These are phyloP conservation scores for Epichloe amarillans DNA, from an alignment of 2,329 filamentous ascomycete genomes.

Conservation along the genomic window DNA sequence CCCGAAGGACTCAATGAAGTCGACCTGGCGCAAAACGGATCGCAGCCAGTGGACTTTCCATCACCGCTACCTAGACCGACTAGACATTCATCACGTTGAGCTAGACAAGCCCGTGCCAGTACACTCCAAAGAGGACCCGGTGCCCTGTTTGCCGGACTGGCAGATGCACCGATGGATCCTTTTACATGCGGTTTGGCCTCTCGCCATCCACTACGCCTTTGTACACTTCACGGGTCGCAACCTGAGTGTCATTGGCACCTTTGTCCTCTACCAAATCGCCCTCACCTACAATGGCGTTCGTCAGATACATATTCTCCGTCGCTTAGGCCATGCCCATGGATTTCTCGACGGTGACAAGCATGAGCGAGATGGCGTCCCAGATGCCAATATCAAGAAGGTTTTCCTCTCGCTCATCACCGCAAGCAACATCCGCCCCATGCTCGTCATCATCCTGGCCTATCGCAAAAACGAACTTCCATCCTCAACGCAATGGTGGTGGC, in stretches of 20 bases:
- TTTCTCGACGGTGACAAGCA: conserved; percentile 17
- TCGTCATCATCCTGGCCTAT: conserved; percentile 16
- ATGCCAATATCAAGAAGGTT: conserved; percentile 14
- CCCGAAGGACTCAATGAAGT: conserved; percentile 12
- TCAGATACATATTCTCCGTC: conserved; percentile 17
- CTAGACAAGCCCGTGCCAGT: conserved; percentile 13
- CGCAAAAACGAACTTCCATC: conserved; percentile 4
- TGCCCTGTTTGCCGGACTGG: conserved; percentile 18
- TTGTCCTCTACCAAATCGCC: conserved; percentile 15
- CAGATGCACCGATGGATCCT: conserved; percentile 20
- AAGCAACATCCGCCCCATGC: conserved; percentile 10
- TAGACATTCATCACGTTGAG: conserved; percentile 8
- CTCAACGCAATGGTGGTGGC: conserved; percentile 12
- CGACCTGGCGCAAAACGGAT: conserved; percentile 10
- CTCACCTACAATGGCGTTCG: conserved; percentile 19
- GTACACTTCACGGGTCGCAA: conserved; percentile 13
- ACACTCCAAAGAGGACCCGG: conserved; percentile 19
- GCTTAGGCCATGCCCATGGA: conserved; percentile 18
- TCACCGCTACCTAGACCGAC: conserved; percentile 9
- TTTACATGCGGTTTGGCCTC: conserved; percentile 4
- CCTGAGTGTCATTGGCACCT: conserved; percentile 3
- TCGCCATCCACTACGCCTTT: conserved; percentile 11
- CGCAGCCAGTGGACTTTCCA: conserved; percentile 8
- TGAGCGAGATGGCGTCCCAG: conserved; percentile 21
- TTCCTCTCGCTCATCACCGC: conserved; percentile 7